Percentiles rank a stretch among this genome's conserved stretches.
phyloP scores from a whole-genome alignment of 352 stramenopile species.

The Paralagenidium karlingii region DNA sequence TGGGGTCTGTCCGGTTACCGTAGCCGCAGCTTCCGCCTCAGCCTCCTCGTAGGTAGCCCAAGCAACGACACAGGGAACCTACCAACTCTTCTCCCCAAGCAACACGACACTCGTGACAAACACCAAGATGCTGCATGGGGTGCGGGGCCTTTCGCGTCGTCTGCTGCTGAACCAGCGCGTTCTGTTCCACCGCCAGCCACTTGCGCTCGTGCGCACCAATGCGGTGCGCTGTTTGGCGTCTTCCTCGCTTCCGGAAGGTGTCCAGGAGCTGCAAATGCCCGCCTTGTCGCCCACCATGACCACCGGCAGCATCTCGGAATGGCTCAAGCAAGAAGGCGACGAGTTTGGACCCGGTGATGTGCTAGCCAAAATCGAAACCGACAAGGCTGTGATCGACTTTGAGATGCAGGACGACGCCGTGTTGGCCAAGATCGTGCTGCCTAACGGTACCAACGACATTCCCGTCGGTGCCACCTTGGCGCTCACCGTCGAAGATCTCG shows the following conservation, averaged over 20 bases:
- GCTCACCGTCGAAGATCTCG: constrained; percentile 89
- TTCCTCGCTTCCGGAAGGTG: constrained; percentile 53
- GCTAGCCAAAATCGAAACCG: constrained; percentile 95
- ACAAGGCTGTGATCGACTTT: constrained; percentile 98
- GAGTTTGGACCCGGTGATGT: constrained; percentile 85
- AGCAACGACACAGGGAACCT: too few relatives aligned
- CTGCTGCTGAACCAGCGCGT: neutral
- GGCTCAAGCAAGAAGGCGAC: constrained; percentile 89
- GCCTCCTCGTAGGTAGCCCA: too few relatives aligned
- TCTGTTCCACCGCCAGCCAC: too few relatives aligned
- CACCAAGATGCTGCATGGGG: too few relatives aligned
- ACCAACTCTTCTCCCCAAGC: too few relatives aligned
- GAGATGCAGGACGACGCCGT: constrained; percentile 96
- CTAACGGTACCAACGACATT: constrained; percentile 82
- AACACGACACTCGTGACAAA: too few relatives aligned
- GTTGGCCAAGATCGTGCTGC: constrained; percentile 89
- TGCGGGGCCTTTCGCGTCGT: too few relatives aligned
- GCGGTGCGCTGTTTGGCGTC: too few relatives aligned
- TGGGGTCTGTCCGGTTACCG: too few relatives aligned
- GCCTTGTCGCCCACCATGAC: constrained; percentile 97
- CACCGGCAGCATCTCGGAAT: constrained; percentile 87
- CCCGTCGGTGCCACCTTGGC: constrained; percentile 87
- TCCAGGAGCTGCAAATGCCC: constrained; percentile 83
- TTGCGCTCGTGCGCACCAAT: too few relatives aligned
- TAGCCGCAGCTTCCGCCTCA: too few relatives aligned